Base-by-base conservation (phyloP, 2,329 filamentous ascomycete species). In the Clarireedia paspali region DNA sequence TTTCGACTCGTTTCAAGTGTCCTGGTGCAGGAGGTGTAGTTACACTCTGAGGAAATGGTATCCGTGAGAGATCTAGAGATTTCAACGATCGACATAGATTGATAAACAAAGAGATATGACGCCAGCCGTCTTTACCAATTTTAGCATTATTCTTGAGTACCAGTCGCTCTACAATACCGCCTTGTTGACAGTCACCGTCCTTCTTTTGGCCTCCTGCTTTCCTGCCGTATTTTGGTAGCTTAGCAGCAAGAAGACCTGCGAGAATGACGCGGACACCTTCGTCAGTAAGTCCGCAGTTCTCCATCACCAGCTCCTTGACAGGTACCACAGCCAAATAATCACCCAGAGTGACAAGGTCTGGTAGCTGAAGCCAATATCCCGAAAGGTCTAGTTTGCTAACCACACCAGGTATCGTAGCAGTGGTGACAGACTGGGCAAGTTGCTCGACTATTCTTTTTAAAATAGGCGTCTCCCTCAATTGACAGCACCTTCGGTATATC, bases 271-370 rank as follows among this genome's bases (percentile, higher is more conserved):
- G 82, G 6, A 96, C 76, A 3, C 90, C 90, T 69, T 95, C 91
- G 65, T 97, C 91, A 1, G 81, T 89, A 39, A 99, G 73, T 5
- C 90, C 88, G 58, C 90, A 92, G 67, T 95, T 89, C 66, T 96
- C 91, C 54, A 97, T 73, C 6, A 95, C 77, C 0, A 99, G 73
- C 66, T 95, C 90, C 63, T 88, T 87, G 2, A 97, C 85, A 0
- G 94, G 92, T 0, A 97, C 92, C 6, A 99, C 84, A 5, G 94
- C 92, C 42, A 99, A 77, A 77, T 92, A 99, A 69, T 99, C 94
- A 50, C 91, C 89, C 2, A 99, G 77, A 0, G 94, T 96, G 50
- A 91, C 73, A 26, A 96, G 78, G 68, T 99, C 94, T 2, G 87
- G 81, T 47, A 95, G 73, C 57, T 92, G 87, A 73, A 99, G 79